Evolutionary conservation across 1,284 basidiomycete species (phyloP).

Genomic region (Cerioporus squamosus): DNA sequence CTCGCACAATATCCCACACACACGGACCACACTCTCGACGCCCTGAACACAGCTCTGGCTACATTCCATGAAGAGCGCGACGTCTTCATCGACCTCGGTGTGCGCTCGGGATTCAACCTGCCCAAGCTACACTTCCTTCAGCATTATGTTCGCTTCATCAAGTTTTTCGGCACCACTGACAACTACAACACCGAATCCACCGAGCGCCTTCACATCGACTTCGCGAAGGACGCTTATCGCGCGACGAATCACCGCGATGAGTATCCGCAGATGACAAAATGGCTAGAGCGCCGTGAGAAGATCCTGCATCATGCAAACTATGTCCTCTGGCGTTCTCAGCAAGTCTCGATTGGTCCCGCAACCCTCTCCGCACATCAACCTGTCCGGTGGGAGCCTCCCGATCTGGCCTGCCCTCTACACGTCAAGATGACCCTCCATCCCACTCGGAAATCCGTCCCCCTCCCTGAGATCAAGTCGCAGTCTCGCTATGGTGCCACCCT

Average conservation of each 20-base stretch:
- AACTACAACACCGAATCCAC: conserved; percentile 33
- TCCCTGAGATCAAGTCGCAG: neutral
- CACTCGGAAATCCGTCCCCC: neutral
- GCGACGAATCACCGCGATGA: conserved; percentile 31
- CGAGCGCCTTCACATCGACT: conserved; percentile 26
- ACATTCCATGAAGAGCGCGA: too few relatives aligned
- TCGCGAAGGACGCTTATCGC: conserved; percentile 21
- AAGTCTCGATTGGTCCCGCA: too few relatives aligned
- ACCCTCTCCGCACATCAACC: neutral
- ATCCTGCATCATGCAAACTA: conserved; percentile 28
- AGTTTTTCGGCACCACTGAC: conserved; percentile 29
- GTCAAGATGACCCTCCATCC: conserved; percentile 1
- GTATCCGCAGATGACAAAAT: conserved; percentile 39
- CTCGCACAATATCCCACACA: too few relatives aligned
- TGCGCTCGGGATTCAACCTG: too few relatives aligned
- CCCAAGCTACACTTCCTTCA: conserved; percentile 33
- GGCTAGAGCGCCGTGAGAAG: conserved; percentile 38
- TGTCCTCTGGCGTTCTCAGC: conserved; percentile 13
- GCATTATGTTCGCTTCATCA: conserved; percentile 26
- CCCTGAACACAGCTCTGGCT: too few relatives aligned
- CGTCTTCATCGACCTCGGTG: too few relatives aligned
- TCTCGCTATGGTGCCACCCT: neutral
- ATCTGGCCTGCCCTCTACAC: neutral
- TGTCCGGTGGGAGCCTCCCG: neutral
- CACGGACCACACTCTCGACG: too few relatives aligned